phyloP scores from a whole-genome alignment of 768 basidiomycete species.

The Leccinellum albellum region DNA sequence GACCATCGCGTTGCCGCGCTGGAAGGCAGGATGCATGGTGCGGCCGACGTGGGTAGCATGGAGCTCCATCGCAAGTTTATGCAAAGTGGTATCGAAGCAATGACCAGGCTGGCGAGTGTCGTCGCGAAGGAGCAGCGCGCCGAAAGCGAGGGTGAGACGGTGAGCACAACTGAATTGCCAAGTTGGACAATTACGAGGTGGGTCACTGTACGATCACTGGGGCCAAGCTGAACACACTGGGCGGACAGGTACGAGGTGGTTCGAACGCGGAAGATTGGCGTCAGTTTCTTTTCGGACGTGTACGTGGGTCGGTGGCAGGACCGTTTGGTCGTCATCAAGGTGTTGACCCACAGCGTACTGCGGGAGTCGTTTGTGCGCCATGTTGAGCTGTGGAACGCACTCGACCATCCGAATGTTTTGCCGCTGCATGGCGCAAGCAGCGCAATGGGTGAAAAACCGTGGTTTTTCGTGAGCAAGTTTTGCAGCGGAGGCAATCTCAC shows the following conservation, averaged over 20 bases:
- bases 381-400: conserved; percentile 65
- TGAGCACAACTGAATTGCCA: conserved; percentile 39
- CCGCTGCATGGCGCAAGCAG: conserved; percentile 77
- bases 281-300: conserved; percentile 75
- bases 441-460: conserved; percentile 63
- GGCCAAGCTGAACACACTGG: neutral
- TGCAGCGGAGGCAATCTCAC: conserved; percentile 62
- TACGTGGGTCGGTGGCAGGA: conserved; percentile 73
- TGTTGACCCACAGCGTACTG: conserved; percentile 59
- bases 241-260: conserved; percentile 65
- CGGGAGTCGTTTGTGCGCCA: conserved; percentile 65
- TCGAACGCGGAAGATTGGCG: conserved; percentile 61
- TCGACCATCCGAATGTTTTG: conserved; percentile 68
- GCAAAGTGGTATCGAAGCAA: conserved; percentile 67
- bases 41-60: neutral
- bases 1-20: neutral
- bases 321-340: conserved; percentile 67
- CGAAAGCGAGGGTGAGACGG: neutral
- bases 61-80: conserved; percentile 59
- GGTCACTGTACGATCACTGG: conserved; percentile 1
- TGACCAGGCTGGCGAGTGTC: conserved; percentile 53
- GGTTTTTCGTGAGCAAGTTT: conserved; percentile 79
- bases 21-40: neutral
- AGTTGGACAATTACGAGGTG: conserved; percentile 75
- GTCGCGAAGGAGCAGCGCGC: conserved; percentile 1